Evolutionary conservation across 495 filamentous ascomycete species (phyloP), one percentile per base, ranked within the genome.

Genomic region (Penicillium goetzii): DNA sequence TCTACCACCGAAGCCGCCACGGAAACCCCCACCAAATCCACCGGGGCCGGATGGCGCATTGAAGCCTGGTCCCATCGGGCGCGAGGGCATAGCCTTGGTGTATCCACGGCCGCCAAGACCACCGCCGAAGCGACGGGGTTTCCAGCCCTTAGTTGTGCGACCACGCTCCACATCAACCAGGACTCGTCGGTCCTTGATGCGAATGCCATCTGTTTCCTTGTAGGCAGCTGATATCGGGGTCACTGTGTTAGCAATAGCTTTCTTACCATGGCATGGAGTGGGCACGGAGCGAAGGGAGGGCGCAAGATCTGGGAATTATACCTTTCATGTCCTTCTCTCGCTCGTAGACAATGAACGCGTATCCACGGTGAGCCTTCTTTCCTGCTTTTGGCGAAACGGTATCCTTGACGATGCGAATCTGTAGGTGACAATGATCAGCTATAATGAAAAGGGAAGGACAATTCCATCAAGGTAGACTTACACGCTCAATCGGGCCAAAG

Each of bases 291-390:
- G 58, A 52, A 51, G 25, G 38, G 9, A 53, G 54, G 26, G 4
- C 15, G 54, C 38, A 47, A 60, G 54, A 56, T 63, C 40, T 56
- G 57, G 60, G 54, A 54, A 59, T 60, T 78, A 83, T 97, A 97
- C 95, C 94, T 89, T 96, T 97, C 96, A 99, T 97, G 72, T 99
- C 95, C 78, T 94, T 93, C 76, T 98, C 95, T 71, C 92, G 88
- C 78, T 98, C 94, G 75, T 93, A 99, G 52, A 97, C 93, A 68
- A 99, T 89, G 75, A 99, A 99, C 61, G 92, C 95, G 79, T 99
- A 99, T 64, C 95, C 95, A 67, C 88, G 85, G 74, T 95, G 89
- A 49, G 87, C 83, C 77, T 96, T 97, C 74, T 92, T 93, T 58
- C 87, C 86, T 72, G 88, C 88, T 67, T 91, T 93, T 4, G 85